These are phyloP conservation scores for Zasmidium angulare DNA, from an alignment of 2,329 filamentous ascomycete genomes.

Conservation along the genomic window DNA sequence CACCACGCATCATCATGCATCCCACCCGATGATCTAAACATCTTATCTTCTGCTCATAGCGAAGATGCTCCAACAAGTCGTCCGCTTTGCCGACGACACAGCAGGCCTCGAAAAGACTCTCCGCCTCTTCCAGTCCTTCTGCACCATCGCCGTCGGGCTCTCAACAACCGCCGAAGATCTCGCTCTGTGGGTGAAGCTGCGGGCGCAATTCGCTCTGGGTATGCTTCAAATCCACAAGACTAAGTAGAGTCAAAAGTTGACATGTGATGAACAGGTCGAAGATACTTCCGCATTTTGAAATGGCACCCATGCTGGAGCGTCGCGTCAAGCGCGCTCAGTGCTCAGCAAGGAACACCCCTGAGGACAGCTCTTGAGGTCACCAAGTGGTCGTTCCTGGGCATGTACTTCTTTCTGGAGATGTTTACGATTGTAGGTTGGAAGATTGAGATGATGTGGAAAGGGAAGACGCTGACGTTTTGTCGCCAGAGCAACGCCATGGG, in stretches of 20 bases:
- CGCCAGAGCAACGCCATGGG: slow-evolving; percentile 51
- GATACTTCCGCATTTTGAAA: slow-evolving; percentile 68
- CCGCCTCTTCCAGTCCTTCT: slow-evolving; percentile 54
- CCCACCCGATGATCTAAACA: not conserved
- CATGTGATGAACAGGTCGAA: slow-evolving; percentile 52
- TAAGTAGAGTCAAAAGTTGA: no score
- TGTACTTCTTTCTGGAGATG: slow-evolving; percentile 68
- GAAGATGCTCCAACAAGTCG: slow-evolving; percentile 16
- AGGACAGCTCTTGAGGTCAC: slow-evolving; percentile 54
- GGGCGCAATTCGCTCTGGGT: slow-evolving; percentile 47
- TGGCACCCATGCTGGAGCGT: slow-evolving; percentile 37
- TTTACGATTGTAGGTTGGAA: slow-evolving; percentile 58
- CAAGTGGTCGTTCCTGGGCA: slow-evolving; percentile 60
- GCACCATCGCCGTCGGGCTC: slow-evolving; percentile 37
- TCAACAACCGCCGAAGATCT: slow-evolving; percentile 34
- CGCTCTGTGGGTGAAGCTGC: slow-evolving; percentile 38
- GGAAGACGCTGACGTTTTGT: not conserved
- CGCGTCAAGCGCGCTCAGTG: slow-evolving; percentile 13
- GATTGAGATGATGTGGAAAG: not conserved
- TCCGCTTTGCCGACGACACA: slow-evolving; percentile 33
- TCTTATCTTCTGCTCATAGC: not conserved
- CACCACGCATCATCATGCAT: not conserved
- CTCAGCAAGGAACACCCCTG: slow-evolving; percentile 28
- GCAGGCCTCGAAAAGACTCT: slow-evolving; percentile 63
- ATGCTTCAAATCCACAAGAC: slow-evolving; percentile 14